Percentiles rank a stretch among this genome's conserved stretches.
Conservation (phyloP, 352 stramenopile species). For the Phytophthora tubulina region DNA sequence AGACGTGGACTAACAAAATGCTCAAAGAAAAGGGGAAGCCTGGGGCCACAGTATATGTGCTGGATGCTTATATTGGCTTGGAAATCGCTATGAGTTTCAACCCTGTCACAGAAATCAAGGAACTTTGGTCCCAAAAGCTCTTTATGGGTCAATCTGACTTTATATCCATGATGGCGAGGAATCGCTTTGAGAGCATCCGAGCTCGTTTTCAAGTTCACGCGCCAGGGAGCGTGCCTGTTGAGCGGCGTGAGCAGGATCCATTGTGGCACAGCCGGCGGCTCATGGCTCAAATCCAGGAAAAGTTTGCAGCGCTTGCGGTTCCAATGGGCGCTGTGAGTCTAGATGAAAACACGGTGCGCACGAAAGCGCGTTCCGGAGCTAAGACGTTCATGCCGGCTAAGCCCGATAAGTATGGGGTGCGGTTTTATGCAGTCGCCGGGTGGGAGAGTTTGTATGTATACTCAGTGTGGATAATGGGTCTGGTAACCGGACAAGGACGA, state of each 20-base stretch:
- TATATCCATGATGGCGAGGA: not conserved
- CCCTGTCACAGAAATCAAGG: constrained; percentile 19
- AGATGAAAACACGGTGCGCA: too few relatives aligned
- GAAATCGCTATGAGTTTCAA: constrained; percentile 15
- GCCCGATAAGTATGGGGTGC: too few relatives aligned
- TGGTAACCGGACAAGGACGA: not conserved
- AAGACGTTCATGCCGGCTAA: too few relatives aligned
- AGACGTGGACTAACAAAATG: constrained; percentile 11
- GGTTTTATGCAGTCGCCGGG: too few relatives aligned
- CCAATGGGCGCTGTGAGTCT: constrained; percentile 2
- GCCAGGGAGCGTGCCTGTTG: not conserved
- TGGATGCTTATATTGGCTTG: constrained; percentile 22
- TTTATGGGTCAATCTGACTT: constrained; percentile 15
- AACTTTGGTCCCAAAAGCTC: constrained; percentile 17
- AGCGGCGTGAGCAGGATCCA: constrained; percentile 1
- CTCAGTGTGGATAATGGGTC: constrained; percentile 18
- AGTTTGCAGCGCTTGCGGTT: constrained; percentile 7
- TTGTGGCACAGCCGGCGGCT: constrained; percentile 13
- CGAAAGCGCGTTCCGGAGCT: too few relatives aligned
- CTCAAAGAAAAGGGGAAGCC: constrained; percentile 2
- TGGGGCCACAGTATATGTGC: constrained; percentile 1
- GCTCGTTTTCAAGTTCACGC: constrained; percentile 16
- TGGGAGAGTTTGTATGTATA: not conserved
- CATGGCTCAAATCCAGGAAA: constrained; percentile 5
- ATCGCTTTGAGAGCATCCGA: constrained; percentile 11